Evolutionary conservation across 2,329 filamentous ascomycete species (phyloP), one percentile per base, ranked within the genome.

Genomic region (Metarhizium robertsii): DNA sequence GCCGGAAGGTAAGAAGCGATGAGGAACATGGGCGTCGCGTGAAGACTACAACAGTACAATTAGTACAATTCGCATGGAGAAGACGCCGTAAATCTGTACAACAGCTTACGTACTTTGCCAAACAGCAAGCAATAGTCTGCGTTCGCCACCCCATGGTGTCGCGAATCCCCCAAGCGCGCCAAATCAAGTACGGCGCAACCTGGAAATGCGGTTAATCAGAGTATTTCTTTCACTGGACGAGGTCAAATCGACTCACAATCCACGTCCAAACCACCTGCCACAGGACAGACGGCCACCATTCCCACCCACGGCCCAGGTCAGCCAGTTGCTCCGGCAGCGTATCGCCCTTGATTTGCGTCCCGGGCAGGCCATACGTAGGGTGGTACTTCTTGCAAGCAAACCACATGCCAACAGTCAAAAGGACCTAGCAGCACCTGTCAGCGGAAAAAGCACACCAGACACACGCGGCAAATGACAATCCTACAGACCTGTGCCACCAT

Each of bases 81-180:
- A 7, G 32, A 34, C 32, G 10, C 32, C 32, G 1, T 11, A 1
- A 8, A 7, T 34, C 32, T 11, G 32, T 34, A 11, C 32, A 7
- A 1, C 32, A 25, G 34, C 14, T 20, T 14, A 65, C 70, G 55
- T 57, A 76, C 73, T 69, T 71, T 38, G 74, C 70, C 54, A 77
- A 59, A 50, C 71, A 71, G 62, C 75, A 79, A 11, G 66, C 69
- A 43, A 81, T 79, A 13, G 83, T 87, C 64, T 86, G 83, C 2
- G 78, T 62, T 7, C 83, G 75, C 84, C 84, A 87, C 52, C 83
- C 79, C 59, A 84, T 79, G 2, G 82, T 83, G 61, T 87, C 84
- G 34, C 74, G 73, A 58, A 87, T 83, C n/a, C 75, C 70, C 34
- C 83, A 75, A 45, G 83, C 79, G 60, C 77, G 75, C 75, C 79